Conservation (phyloP, 768 basidiomycete genomes). For the Podaxis mareebaensis region DNA sequence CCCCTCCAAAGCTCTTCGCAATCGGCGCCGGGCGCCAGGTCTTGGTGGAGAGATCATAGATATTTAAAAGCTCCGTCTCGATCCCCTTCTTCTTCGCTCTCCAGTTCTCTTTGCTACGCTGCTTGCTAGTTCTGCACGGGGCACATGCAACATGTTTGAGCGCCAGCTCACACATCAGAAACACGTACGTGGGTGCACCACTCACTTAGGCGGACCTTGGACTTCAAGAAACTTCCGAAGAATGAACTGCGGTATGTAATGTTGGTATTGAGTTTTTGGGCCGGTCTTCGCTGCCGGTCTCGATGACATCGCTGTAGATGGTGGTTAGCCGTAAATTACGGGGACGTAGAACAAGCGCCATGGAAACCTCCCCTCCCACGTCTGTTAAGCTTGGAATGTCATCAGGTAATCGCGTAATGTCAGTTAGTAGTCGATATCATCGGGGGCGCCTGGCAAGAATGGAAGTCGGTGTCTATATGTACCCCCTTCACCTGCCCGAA, state of each 20-base stretch:
- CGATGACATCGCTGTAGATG: not conserved
- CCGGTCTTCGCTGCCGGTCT: not conserved
- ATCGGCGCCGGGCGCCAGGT: constrained; percentile 19
- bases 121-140: constrained; percentile 15
- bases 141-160: not conserved
- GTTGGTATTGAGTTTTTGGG: constrained; percentile 20
- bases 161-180: not conserved
- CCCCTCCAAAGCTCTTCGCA: constrained; percentile 20
- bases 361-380: not conserved
- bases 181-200: not conserved
- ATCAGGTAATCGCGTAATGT: not conserved
- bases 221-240: constrained; percentile 21
- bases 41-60: constrained; percentile 20
- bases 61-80: constrained; percentile 18
- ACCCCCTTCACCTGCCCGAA: not conserved
- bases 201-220: constrained; percentile 16
- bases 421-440: not conserved
- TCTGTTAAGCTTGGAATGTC: not conserved
- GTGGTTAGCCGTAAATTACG: not conserved
- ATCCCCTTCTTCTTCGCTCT: constrained; percentile 18
- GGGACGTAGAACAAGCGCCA: not conserved
- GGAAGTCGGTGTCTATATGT: not conserved
- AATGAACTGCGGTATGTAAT: constrained; percentile 23
- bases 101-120: constrained; percentile 18
- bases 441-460: constrained; percentile 1